Base-by-base conservation (phyloP, 257 asterid species). In the Voacanga thouarsii region DNA sequence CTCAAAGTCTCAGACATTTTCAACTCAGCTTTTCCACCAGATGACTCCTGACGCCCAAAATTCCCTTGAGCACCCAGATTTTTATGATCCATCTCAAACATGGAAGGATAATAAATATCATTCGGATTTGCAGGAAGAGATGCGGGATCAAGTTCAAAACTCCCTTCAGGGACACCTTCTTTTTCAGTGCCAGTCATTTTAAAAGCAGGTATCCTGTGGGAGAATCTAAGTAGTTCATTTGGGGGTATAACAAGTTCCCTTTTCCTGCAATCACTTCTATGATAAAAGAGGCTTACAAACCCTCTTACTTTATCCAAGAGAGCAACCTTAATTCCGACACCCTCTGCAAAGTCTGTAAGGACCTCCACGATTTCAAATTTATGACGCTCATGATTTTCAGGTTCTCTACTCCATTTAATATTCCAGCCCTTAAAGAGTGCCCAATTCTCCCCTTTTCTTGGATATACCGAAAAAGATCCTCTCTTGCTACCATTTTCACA, bases 91-190 rank as follows among this genome's bases (percentile, higher is more conserved):
- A 24, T 75, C 82, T 68, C 82, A 26, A 44, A 73, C 73, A 80
- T 84, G 19, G 76, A 79, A 60, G 92, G 91, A 77, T 79, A 86
- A 82, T 68, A 84, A 85, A 89, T 75, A 72, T 85, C 88, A 70
- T 87, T 86, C 1, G 85, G 88, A 82, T 86, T 80, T 66, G 57
- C 28, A 78, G 98, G 96, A 59, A 93, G 76, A 44, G 94, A 57
- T 72, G 92, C 94, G 80, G 96, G 94, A 86, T 95, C 99, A 2
- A 95, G 98, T 82, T 95, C 99, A 81, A 91, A 86, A 39, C 92
- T 89, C 77, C 91, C 96, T 61, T 19, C 80, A 2, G 96, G 96
- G 43, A 92, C 96, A 43, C 96, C 98, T 37, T 71, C 87, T 81
- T 86, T 85, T 75, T 94, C 97, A 11, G 82, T 8, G 50, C 96